A percentile compares a stretch with the other conserved stretches of the same genome.
Evolutionary conservation across 768 basidiomycete species (phyloP).

Genomic region (Lentinula detonsa): DNA sequence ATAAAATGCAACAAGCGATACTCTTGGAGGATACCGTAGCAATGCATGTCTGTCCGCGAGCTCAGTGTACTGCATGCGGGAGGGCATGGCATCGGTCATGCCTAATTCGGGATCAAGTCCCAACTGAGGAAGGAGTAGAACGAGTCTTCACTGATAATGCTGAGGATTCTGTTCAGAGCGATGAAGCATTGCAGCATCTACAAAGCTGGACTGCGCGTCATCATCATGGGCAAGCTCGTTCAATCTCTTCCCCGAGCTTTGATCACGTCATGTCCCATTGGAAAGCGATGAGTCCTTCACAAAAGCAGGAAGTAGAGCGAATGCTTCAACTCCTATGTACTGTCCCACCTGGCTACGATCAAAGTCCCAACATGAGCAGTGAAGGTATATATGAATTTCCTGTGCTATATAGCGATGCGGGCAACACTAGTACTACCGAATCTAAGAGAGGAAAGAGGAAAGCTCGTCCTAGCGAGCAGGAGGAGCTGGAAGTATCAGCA

Average conservation of each 20-base stretch:
- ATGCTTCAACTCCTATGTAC: background rate
- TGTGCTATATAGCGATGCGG: background rate
- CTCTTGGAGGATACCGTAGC: background rate
- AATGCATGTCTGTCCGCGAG: constrained; percentile 3
- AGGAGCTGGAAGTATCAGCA: background rate
- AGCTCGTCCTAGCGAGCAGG: background rate
- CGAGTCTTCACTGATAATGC: background rate
- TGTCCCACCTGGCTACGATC: background rate
- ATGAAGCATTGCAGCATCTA: background rate
- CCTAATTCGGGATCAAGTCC: background rate
- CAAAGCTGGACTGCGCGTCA: background rate
- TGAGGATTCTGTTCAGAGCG: background rate
- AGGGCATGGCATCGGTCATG: constrained; percentile 4
- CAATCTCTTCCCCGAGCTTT: background rate
- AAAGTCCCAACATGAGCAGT: background rate
- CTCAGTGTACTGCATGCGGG: background rate
- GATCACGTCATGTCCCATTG: background rate
- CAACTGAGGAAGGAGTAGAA: background rate
- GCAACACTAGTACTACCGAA: background rate
- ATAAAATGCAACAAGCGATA: background rate
- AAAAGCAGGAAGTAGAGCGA: background rate
- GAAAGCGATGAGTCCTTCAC: background rate
- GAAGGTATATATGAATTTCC: constrained; percentile 1
- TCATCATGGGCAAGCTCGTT: background rate
- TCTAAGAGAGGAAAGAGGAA: background rate